Conservation (phyloP, 352 stramenopile species). For the Phytopythium kandeliae region DNA sequence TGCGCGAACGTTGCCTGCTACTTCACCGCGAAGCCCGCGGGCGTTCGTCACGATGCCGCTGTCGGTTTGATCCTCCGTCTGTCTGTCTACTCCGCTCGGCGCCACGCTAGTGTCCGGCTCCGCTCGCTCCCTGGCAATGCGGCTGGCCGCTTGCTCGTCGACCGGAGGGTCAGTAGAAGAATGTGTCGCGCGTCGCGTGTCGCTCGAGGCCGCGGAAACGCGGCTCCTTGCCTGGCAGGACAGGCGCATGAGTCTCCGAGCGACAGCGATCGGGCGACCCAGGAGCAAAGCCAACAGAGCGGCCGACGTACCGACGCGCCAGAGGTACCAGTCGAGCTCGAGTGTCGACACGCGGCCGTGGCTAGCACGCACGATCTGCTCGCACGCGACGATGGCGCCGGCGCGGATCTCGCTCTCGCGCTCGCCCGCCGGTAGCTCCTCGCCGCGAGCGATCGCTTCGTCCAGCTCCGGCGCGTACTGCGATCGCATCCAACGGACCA, state of each 20-base stretch:
- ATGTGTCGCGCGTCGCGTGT: constrained; percentile 64
- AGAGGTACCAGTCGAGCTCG: constrained; percentile 66
- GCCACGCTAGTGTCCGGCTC: too few species aligned
- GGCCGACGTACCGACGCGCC: constrained; percentile 40
- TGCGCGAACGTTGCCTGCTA: too few species aligned
- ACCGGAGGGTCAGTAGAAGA: constrained; percentile 77
- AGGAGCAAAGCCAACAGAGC: neutral
- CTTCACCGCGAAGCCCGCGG: too few species aligned
- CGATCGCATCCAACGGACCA: too few species aligned
- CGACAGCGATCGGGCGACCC: too few species aligned
- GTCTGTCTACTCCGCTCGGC: too few species aligned
- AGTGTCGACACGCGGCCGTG: constrained; percentile 35
- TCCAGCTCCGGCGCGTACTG: constrained; percentile 58
- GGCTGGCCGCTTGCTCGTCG: too few species aligned
- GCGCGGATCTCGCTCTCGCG: constrained; percentile 67
- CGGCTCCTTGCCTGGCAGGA: constrained; percentile 49
- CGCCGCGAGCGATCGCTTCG: constrained; percentile 32
- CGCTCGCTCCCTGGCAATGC: too few species aligned
- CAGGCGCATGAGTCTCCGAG: too few species aligned
- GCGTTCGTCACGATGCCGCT: too few species aligned
- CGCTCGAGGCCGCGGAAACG: constrained; percentile 60
- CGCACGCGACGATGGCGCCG: constrained; percentile 53
- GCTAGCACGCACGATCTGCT: constrained; percentile 54
- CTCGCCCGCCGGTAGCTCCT: constrained; percentile 36
- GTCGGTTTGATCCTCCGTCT: too few species aligned